Evolutionary conservation across 345 rosid genomes (phyloP).

Genomic region (Syzygium aromaticum): DNA sequence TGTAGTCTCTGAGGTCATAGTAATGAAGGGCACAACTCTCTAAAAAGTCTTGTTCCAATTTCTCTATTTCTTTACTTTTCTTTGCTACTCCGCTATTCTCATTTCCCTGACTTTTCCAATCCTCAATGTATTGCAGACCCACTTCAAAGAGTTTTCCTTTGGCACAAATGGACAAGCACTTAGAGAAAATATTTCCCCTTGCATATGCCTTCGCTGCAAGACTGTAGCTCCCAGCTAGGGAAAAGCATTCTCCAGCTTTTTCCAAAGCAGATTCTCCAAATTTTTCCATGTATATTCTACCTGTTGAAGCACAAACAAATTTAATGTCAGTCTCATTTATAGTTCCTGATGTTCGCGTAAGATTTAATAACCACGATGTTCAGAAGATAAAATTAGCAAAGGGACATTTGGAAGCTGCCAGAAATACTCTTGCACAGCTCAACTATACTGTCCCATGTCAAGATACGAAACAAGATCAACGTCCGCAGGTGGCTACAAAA

Average conservation of each 20-base stretch:
- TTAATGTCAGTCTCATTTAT: background rate
- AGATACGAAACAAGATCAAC: background rate
- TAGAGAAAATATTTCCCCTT: background rate
- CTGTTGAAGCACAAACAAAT: constrained; percentile 10
- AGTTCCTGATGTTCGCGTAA: background rate
- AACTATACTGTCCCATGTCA: background rate
- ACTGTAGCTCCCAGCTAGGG: background rate
- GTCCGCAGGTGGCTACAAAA: background rate
- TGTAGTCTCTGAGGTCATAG: background rate
- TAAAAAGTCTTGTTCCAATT: background rate
- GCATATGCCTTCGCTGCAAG: background rate
- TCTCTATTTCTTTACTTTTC: background rate
- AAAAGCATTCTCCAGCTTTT: constrained; percentile 4
- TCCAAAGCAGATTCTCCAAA: constrained; percentile 1
- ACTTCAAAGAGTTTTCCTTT: background rate
- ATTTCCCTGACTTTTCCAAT: background rate
- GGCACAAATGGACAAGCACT: constrained; percentile 7
- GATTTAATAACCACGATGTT: no score
- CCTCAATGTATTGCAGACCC: background rate
- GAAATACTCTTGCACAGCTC: background rate
- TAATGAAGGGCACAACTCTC: background rate
- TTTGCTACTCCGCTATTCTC: background rate
- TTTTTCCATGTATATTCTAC: constrained; percentile 18
- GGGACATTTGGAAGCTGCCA: background rate
- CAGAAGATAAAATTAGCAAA: background rate